phyloP scores from a whole-genome alignment of 1,139 yeast species.

The Torulaspora pretoriensis region DNA sequence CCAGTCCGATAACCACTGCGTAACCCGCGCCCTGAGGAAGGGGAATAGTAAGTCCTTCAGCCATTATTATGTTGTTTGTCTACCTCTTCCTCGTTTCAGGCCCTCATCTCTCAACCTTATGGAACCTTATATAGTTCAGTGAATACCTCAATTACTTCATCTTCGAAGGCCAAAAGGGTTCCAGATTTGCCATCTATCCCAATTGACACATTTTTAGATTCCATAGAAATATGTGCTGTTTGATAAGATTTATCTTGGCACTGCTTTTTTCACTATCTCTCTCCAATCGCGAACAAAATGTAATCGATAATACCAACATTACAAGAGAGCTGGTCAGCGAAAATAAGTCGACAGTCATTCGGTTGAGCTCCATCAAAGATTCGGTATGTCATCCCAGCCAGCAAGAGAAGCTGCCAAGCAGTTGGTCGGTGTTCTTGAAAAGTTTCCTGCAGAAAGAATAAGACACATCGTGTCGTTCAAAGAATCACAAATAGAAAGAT shows the following conservation, averaged over 20 bases:
- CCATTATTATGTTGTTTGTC: background rate
- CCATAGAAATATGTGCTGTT: background rate
- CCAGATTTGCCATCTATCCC: background rate
- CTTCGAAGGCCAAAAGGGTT: background rate
- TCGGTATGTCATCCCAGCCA: conserved; percentile 44
- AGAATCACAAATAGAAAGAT: conserved; percentile 58
- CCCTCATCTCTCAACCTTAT: background rate
- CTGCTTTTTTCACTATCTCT: background rate
- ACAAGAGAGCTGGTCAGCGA: conserved; percentile 47
- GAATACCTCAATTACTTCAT: background rate
- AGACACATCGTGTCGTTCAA: conserved; percentile 66
- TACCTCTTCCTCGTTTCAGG: background rate
- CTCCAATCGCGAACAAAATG: background rate
- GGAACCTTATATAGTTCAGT: background rate
- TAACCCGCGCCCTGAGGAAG: conserved; percentile 83
- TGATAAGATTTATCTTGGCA: background rate
- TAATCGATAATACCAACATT: conserved; percentile 24
- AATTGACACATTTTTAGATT: background rate
- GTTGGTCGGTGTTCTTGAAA: conserved; percentile 42
- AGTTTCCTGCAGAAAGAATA: conserved; percentile 59
- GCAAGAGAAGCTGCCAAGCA: conserved; percentile 41
- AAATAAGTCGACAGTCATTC: conserved; percentile 50
- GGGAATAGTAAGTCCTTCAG: conserved; percentile 26
- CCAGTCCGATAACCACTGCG: conserved; percentile 84
- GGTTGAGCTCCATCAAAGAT: background rate